Percentiles rank a stretch among this genome's conserved stretches.
These are phyloP conservation scores for Podila epigama DNA, from an alignment of 192 early-diverging fungal species.

Conservation along the genomic window DNA sequence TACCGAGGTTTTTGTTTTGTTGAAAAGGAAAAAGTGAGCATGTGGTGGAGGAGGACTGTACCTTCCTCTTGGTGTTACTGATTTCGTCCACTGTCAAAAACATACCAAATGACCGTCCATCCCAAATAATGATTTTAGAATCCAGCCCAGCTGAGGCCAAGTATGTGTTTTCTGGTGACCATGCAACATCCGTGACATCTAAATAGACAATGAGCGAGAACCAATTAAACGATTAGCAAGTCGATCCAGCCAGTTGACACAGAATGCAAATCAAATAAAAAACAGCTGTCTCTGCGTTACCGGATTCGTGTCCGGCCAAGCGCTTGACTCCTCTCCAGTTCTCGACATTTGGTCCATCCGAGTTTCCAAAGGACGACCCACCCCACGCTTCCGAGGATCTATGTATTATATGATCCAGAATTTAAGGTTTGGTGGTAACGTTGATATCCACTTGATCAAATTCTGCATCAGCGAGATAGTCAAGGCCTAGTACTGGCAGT, in stretches of 20 bases:
- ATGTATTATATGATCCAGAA: background rate
- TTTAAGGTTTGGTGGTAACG: background rate
- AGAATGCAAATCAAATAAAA: background rate
- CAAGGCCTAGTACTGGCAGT: too few species aligned
- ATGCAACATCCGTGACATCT: constrained; percentile 93
- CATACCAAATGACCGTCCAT: constrained; percentile 79
- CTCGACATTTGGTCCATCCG: constrained; percentile 66
- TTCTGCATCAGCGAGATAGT: background rate
- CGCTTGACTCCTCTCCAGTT: constrained; percentile 77
- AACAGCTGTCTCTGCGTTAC: constrained; percentile 28
- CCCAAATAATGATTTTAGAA: constrained; percentile 85
- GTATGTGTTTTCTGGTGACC: constrained; percentile 87
- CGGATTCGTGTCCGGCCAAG: constrained; percentile 84
- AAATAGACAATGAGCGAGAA: too few species aligned
- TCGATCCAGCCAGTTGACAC: too few species aligned
- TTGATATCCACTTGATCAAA: background rate
- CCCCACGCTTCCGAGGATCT: constrained; percentile 48
- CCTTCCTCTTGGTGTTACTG: background rate
- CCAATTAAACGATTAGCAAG: too few species aligned
- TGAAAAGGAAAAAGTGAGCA: background rate
- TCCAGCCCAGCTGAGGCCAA: constrained; percentile 94
- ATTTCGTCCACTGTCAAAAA: background rate
- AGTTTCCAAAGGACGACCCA: constrained; percentile 53
- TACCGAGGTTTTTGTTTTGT: too few species aligned
- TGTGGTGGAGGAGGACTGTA: background rate